phyloP scores from a whole-genome alignment of 108 stramenopile species.

The Conticribra weissflogii region DNA sequence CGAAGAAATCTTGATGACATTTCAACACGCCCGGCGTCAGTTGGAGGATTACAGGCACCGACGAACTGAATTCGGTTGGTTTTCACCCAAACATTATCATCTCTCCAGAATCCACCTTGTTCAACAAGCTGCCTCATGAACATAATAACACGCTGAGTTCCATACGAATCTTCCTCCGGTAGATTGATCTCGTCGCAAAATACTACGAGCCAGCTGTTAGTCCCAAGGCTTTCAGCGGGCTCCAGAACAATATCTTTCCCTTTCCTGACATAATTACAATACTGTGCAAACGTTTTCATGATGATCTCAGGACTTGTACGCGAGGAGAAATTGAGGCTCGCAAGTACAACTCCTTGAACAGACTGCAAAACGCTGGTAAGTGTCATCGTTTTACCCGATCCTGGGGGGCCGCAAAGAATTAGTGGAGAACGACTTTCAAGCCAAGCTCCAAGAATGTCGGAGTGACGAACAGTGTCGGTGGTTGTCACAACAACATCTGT shows the following conservation, averaged over 20 bases:
- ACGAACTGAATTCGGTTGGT: constrained; percentile 96
- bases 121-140: constrained; percentile 98
- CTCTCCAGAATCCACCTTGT: constrained; percentile 97
- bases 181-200: constrained; percentile 99
- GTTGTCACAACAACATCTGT: constrained; percentile 96
- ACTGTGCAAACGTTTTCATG: constrained; percentile 92
- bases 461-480: constrained; percentile 95
- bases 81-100: constrained; percentile 93
- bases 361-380: constrained; percentile 92
- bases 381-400: constrained; percentile 98
- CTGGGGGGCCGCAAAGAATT: constrained; percentile 97
- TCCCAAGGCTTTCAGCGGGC: constrained; percentile 76
- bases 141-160: constrained; percentile 96
- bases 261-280: constrained; percentile 91
- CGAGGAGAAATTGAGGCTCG: constrained; percentile 93
- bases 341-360: constrained; percentile 91
- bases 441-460: constrained; percentile 96
- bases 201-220: constrained; percentile 92
- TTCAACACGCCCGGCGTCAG: constrained; percentile 94
- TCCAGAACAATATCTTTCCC: constrained; percentile 87
- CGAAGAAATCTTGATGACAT: constrained; percentile 94
- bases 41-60: constrained; percentile 98
- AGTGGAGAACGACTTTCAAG: constrained; percentile 87
- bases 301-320: constrained; percentile 96
- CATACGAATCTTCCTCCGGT: constrained; percentile 94